phyloP scores from a whole-genome alignment of 2,329 filamentous ascomycete species.

The Zymoseptoria pseudotritici region DNA sequence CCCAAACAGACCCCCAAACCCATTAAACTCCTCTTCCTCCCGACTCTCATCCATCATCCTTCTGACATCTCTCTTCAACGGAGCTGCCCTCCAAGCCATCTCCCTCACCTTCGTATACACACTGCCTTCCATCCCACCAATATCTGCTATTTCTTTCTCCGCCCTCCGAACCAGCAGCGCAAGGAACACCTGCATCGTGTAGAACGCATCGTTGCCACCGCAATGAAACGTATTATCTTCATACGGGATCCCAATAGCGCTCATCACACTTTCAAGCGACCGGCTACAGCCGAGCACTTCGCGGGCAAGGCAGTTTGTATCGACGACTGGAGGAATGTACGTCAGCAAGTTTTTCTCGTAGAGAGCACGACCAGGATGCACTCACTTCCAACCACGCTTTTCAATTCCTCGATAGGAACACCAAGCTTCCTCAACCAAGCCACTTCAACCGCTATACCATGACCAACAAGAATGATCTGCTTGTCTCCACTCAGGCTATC shows the following conservation, averaged over 20 bases:
- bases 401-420: not conserved
- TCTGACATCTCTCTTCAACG: not conserved
- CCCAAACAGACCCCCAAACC: not conserved
- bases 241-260: not conserved
- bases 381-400: not conserved
- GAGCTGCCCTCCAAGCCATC: not conserved
- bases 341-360: not conserved
- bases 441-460: not conserved
- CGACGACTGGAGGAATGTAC: not conserved
- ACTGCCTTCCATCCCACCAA: not conserved
- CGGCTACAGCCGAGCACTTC: not conserved
- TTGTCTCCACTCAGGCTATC: not conserved
- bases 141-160: not conserved
- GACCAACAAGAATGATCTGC: not conserved
- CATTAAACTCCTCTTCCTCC: not conserved
- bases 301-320: not conserved
- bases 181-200: slow-evolving; percentile 1
- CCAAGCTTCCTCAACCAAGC: not conserved
- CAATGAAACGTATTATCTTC: not conserved
- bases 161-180: not conserved
- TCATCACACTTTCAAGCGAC: not conserved
- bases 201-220: slow-evolving; percentile 1
- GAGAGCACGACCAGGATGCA: not conserved
- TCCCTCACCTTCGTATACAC: not conserved
- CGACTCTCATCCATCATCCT: not conserved